Evolutionary conservation across 129 eudicot genomes (phyloP).

Genomic region (Tagetes erecta): DNA sequence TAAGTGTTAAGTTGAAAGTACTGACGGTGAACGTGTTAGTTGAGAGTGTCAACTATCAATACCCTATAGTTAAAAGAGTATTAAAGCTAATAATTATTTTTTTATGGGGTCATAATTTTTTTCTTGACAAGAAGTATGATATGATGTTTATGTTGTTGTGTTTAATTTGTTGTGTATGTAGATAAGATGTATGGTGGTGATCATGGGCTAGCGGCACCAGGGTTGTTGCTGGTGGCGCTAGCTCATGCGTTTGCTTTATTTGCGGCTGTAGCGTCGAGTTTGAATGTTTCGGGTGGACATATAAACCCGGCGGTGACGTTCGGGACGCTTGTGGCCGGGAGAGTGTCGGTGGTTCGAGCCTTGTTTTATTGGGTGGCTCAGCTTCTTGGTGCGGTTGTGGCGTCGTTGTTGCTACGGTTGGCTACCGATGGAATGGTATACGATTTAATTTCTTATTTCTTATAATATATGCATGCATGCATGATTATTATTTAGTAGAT

Average conservation of each 20-base stretch:
- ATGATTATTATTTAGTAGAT: background rate
- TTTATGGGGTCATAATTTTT: no score
- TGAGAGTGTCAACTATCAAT: no score
- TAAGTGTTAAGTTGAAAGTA: no score
- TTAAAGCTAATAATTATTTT: no score
- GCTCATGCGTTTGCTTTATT: constrained; percentile 75
- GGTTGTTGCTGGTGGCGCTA: constrained; percentile 59
- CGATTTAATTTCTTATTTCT: background rate
- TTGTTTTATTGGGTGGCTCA: constrained; percentile 81
- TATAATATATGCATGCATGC: no score
- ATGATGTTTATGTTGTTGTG: background rate
- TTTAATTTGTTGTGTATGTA: constrained; percentile 21
- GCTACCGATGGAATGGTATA: constrained; percentile 82
- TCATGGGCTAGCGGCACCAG: constrained; percentile 42
- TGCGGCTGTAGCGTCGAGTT: constrained; percentile 79
- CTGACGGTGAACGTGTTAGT: no score
- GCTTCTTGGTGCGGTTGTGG: constrained; percentile 76
- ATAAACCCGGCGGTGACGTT: constrained; percentile 88
- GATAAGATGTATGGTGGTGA: constrained; percentile 56
- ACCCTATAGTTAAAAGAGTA: no score
- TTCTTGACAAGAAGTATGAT: no score
- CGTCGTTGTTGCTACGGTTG: constrained; percentile 56
- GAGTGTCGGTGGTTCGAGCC: constrained; percentile 75
- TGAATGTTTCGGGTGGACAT: constrained; percentile 90
- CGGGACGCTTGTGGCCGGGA: constrained; percentile 76